A percentile compares a stretch with the other conserved stretches of the same genome.
Conservation (phyloP, 768 basidiomycete species). For the Lactarius evosmus region DNA sequence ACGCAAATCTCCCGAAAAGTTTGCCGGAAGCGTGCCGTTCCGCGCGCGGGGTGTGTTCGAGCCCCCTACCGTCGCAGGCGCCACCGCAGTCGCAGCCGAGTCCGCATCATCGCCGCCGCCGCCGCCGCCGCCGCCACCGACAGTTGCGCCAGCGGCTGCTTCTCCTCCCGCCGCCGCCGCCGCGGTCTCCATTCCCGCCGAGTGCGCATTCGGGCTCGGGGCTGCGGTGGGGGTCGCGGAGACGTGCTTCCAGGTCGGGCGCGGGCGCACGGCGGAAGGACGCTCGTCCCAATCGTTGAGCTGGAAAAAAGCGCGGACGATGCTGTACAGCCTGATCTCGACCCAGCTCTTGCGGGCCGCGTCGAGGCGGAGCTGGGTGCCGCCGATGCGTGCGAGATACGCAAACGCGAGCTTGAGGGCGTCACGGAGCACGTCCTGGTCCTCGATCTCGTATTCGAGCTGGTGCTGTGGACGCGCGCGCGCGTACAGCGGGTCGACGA, state of each 20-base stretch:
- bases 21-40: conserved; percentile 26
- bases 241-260: conserved; percentile 10
- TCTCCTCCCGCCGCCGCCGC: background rate
- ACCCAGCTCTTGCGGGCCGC: conserved; percentile 73
- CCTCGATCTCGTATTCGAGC: conserved; percentile 71
- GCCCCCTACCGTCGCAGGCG: background rate
- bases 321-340: conserved; percentile 75
- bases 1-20: conserved; percentile 54
- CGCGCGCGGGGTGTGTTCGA: conserved; percentile 14
- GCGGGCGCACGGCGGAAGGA: conserved; percentile 9
- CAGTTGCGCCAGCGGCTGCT: background rate
- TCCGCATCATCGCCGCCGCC: conserved; percentile 10
- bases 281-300: conserved; percentile 26
- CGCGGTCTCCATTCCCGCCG: background rate
- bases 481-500: conserved; percentile 49
- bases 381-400: conserved; percentile 89
- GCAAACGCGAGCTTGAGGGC: conserved; percentile 84
- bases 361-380: conserved; percentile 72
- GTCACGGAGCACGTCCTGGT: conserved; percentile 79
- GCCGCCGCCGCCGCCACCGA: background rate
- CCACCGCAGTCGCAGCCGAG: background rate
- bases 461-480: conserved; percentile 72
- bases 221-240: background rate
- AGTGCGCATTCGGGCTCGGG: conserved; percentile 9
- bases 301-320: conserved; percentile 67